Conservation (phyloP, 768 basidiomycete species). For the Fistulinella prunicolor region DNA sequence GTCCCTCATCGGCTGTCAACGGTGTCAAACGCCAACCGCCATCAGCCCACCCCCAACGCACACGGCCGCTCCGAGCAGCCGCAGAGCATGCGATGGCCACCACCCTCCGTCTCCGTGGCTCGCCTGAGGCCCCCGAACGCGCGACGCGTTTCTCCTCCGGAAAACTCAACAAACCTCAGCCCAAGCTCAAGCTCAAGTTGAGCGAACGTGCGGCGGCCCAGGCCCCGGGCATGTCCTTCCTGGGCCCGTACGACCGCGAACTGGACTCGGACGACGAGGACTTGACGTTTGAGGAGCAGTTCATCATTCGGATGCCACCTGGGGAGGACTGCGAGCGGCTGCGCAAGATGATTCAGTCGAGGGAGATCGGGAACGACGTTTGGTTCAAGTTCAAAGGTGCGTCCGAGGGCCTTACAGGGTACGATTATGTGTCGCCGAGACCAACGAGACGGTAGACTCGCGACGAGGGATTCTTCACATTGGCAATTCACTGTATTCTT, state of each 20-base stretch:
- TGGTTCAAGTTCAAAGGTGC: constrained; percentile 99
- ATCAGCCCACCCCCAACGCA: constrained; percentile 20
- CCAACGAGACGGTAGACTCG: constrained; percentile 58
- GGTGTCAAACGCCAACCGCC: constrained; percentile 18
- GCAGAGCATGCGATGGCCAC: constrained; percentile 37
- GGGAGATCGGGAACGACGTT: constrained; percentile 78
- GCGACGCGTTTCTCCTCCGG: constrained; percentile 55
- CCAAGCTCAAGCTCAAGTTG: constrained; percentile 86
- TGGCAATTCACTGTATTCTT: constrained; percentile 73
- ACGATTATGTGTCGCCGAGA: constrained; percentile 2
- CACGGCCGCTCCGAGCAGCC: constrained; percentile 33
- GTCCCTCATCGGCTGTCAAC: constrained; percentile 35
- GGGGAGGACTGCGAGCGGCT: constrained; percentile 79
- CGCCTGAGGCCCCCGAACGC: constrained; percentile 40
- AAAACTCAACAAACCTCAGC: constrained; percentile 48
- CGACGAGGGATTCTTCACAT: constrained; percentile 88
- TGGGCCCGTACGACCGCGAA: constrained; percentile 91
- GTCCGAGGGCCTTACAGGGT: not conserved
- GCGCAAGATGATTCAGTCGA: constrained; percentile 74
- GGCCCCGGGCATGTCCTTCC: constrained; percentile 82
- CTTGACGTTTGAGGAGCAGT: constrained; percentile 94
- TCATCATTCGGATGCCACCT: constrained; percentile 84
- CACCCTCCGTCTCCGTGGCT: constrained; percentile 30
- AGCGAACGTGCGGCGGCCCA: constrained; percentile 79
- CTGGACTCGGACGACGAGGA: constrained; percentile 95